phyloP scores from a whole-genome alignment of 2,329 filamentous ascomycete species.

The Leptosphaerulina australis region DNA sequence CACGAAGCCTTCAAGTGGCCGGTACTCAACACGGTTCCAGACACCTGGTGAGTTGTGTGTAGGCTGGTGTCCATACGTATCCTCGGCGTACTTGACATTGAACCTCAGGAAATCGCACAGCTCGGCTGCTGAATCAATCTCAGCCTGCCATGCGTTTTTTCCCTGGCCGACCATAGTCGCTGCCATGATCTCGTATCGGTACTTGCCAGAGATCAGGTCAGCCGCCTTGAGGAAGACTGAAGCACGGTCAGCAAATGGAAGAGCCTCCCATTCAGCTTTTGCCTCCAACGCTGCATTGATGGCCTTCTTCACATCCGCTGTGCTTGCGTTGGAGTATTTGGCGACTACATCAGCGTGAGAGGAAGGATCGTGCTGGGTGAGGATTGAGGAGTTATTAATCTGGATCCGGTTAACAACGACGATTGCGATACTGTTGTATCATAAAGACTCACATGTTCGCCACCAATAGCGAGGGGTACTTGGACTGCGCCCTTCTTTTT shows the following conservation, averaged over 20 bases:
- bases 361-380: constrained; percentile 80
- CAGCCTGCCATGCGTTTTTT: constrained; percentile 99
- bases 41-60: constrained; percentile 80
- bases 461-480: constrained; percentile 82
- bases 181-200: constrained; percentile 96
- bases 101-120: constrained; percentile 91
- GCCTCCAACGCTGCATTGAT: constrained; percentile 87
- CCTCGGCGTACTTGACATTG: constrained; percentile 91
- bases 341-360: constrained; percentile 79
- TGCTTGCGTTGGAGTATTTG: constrained; percentile 80
- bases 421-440: background rate
- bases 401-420: constrained; percentile 43
- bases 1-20: constrained; percentile 91
- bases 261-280: constrained; percentile 81
- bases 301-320: constrained; percentile 75
- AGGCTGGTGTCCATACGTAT: constrained; percentile 87
- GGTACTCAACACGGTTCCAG: constrained; percentile 91
- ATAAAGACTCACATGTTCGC: constrained; percentile 69
- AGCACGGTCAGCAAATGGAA: constrained; percentile 89
- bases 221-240: constrained; percentile 96
- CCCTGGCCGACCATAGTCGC: constrained; percentile 95
- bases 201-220: constrained; percentile 87
- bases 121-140: constrained; percentile 95
- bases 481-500: constrained; percentile 73
- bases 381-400: constrained; percentile 70